phyloP scores from a whole-genome alignment of 2,329 filamentous ascomycete species.

The Chaetomium globosum region DNA sequence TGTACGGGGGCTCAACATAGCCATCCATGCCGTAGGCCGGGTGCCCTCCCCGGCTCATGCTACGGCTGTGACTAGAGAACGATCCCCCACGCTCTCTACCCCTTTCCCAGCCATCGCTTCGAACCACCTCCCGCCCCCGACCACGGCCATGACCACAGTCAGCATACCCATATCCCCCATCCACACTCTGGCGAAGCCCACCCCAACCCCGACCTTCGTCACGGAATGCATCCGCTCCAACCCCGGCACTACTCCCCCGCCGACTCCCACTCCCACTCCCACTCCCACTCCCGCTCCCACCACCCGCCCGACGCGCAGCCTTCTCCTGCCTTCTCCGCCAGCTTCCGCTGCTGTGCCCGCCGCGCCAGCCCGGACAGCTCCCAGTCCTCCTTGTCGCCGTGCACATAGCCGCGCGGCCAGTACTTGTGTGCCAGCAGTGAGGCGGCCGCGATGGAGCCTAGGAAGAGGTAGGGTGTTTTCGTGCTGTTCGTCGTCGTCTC shows the following conservation, averaged over 20 bases:
- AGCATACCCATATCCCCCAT: not conserved
- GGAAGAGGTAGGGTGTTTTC: constrained; percentile 45
- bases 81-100: not conserved
- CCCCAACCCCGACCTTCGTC: not conserved
- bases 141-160: not conserved
- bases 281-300: no score
- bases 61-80: not conserved
- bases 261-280: not conserved
- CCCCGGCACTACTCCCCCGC: not conserved
- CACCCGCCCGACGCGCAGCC: constrained; percentile 9
- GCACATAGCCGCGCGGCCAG: constrained; percentile 45
- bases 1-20: not conserved
- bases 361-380: constrained; percentile 31
- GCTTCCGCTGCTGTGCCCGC: constrained; percentile 20
- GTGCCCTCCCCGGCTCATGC: constrained; percentile 6
- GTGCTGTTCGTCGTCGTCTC: constrained; percentile 21
- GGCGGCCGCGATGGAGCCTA: constrained; percentile 46
- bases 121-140: not conserved
- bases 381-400: constrained; percentile 47
- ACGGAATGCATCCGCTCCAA: not conserved
- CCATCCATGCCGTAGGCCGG: not conserved
- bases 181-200: not conserved
- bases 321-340: constrained; percentile 27
- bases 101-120: not conserved
- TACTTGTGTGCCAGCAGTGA: constrained; percentile 44